Base-by-base conservation (phyloP, 192 early-diverging fungal species). In the Umbelopsis isabellina region DNA sequence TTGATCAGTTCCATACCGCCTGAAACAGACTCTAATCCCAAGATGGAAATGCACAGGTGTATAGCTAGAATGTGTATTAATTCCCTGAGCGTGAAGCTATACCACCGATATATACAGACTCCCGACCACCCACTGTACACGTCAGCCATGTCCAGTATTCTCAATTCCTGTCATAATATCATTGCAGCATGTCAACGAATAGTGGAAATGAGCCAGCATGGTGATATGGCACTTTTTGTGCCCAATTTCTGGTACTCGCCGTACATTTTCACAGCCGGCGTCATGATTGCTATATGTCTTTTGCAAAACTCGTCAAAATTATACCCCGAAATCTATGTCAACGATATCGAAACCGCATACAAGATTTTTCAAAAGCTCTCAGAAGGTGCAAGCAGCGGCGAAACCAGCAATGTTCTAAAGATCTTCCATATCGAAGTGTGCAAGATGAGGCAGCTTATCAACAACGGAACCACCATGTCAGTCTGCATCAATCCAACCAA, bases 201-300 rank as follows among this genome's bases (percentile, higher is more conserved):
- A 16, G 55, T 61, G 3, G 55, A 61, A 16, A 61, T 35, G 25
- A 61, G 25, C 33, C 55, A 61, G 12, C 6, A 27, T 16, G 55
- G 33, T 18, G 2, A 22, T 16, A 35, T 61, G 55, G 11, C 30
- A 0, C 18, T 30, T 1, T 61, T 61, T 61, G 55, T 61, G 10
- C 55, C 55, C 11, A 18, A 61, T 35, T 61, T 61, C 13, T 61
- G 55, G 25, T 61, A 61, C 33, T 35, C 55, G 18, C 55, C 55
- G 13, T 22, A 61, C 3, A 37, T 30, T 25, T 61, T 61, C 27
- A 35, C 30, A 35, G 55, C 55, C 37, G 55, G 55, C 1, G 55
- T 25, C 8, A 27, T 61, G 15, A 25, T 61, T 35, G 55, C 27
- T 1, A 30, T 30, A 35, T 33, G 25, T 61, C 25, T 61, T 12